These are phyloP conservation scores for Zelopaecilomyces penicillatus DNA, from an alignment of 2,329 filamentous ascomycete species.

Conservation along the genomic window DNA sequence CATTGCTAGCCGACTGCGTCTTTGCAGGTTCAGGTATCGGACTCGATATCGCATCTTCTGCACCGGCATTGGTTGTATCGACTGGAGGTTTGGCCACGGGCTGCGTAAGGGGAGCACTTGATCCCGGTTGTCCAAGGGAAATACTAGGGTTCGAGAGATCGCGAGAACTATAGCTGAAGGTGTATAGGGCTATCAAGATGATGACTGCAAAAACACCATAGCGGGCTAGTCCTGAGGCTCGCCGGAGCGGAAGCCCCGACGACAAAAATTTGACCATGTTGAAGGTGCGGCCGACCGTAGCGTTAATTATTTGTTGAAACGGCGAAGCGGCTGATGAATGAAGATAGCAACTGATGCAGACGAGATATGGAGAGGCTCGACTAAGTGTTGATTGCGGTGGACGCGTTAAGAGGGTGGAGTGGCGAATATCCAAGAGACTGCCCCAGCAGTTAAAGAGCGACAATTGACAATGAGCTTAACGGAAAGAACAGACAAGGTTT, in stretches of 20 bases:
- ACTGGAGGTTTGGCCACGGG: background rate
- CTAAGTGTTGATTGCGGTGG: no score
- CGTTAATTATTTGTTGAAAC: no score
- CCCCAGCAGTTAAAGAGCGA: no score
- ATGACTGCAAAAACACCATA: slow-evolving; percentile 30
- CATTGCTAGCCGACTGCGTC: slow-evolving; percentile 1
- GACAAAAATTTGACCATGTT: slow-evolving; percentile 26
- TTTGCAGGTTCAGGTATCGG: slow-evolving; percentile 2
- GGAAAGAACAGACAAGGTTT: no score
- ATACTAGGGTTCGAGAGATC: slow-evolving; percentile 5
- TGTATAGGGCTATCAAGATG: slow-evolving; percentile 25
- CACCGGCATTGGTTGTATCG: background rate
- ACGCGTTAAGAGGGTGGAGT: no score
- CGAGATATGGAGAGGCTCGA: no score
- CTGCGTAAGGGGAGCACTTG: background rate
- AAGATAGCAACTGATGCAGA: no score
- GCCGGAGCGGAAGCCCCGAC: slow-evolving; percentile 33
- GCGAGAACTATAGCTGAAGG: slow-evolving; percentile 15
- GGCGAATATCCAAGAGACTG: no score
- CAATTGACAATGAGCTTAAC: no score
- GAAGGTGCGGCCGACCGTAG: background rate
- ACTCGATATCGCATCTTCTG: background rate
- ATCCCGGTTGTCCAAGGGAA: background rate
- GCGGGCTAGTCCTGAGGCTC: slow-evolving; percentile 33
- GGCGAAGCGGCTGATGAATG: no score